Conservation (phyloP, 768 basidiomycete genomes). For the Lentinula lateritia region DNA sequence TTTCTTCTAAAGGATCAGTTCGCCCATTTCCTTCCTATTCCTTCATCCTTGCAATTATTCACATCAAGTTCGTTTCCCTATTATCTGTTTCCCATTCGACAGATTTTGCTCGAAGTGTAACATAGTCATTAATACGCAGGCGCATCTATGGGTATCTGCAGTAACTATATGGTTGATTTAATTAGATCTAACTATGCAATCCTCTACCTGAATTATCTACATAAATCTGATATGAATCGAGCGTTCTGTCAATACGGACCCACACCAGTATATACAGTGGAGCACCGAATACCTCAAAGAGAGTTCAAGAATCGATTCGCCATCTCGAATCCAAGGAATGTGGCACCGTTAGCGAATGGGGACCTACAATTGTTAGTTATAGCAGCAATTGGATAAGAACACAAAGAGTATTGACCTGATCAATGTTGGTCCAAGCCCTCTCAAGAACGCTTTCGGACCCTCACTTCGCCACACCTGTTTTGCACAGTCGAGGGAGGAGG, state of each 20-base stretch:
- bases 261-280: neutral
- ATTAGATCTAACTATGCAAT: neutral
- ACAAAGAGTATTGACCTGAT: constrained; percentile 59
- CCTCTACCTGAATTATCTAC: neutral
- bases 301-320: constrained; percentile 68
- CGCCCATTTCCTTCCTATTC: no score
- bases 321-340: constrained; percentile 94
- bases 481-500: constrained; percentile 76
- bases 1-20: no score
- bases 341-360: constrained; percentile 95
- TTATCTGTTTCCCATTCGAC: no score
- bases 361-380: constrained; percentile 44
- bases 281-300: constrained; percentile 6
- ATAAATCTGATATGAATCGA: neutral
- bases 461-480: constrained; percentile 79
- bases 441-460: constrained; percentile 80
- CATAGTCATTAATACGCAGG: neutral
- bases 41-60: no score
- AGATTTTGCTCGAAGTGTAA: no score
- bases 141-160: neutral
- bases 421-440: constrained; percentile 88
- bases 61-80: neutral
- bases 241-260: neutral
- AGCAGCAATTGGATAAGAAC: constrained; percentile 2
- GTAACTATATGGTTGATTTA: neutral